phyloP scores from a whole-genome alignment of 164 flowering plant genomes.

The Stephania cephalantha region DNA sequence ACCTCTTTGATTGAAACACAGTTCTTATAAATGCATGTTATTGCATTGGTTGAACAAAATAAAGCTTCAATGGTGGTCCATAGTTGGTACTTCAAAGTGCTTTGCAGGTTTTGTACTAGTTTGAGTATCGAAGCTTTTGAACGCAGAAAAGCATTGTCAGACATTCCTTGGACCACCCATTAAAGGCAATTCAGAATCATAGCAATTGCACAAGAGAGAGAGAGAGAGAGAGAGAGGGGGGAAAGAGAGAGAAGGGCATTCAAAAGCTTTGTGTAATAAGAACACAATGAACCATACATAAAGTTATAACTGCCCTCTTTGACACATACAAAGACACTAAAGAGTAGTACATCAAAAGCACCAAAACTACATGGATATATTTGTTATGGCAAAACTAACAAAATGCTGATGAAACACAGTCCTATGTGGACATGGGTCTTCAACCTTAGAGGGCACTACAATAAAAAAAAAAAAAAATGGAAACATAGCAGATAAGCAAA shows the following conservation, averaged over 20 bases:
- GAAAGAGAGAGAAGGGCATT: constrained; percentile 13
- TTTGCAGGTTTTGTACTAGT: constrained; percentile 8
- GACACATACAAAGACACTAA: constrained; percentile 20
- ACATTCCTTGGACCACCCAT: constrained; percentile 27
- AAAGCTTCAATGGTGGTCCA: constrained; percentile 15
- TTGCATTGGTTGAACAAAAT: constrained; percentile 19
- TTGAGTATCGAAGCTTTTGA: constrained; percentile 4
- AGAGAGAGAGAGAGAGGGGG: constrained; percentile 5
- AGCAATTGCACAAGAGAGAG: constrained; percentile 12
- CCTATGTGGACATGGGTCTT: constrained; percentile 18
- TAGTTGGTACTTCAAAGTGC: constrained; percentile 3
- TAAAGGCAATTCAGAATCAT: constrained; percentile 12
- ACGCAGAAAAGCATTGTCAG: constrained; percentile 15
- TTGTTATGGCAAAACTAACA: constrained; percentile 24
- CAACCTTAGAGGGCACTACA: constrained; percentile 19
- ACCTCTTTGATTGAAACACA: constrained; percentile 18
- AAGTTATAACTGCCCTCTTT: constrained; percentile 18
- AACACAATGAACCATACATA: constrained; percentile 22
- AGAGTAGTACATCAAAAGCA: constrained; percentile 17
- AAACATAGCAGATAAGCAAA: constrained; percentile 6
- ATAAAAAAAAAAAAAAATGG: constrained; percentile 7
- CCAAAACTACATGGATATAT: constrained; percentile 26
- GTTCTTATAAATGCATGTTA: constrained; percentile 12
- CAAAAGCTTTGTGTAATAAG: constrained; percentile 19
- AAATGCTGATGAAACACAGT: constrained; percentile 24